Base-by-base conservation (phyloP, 2,329 filamentous ascomycete species). In the Hypomyces rosellus region DNA sequence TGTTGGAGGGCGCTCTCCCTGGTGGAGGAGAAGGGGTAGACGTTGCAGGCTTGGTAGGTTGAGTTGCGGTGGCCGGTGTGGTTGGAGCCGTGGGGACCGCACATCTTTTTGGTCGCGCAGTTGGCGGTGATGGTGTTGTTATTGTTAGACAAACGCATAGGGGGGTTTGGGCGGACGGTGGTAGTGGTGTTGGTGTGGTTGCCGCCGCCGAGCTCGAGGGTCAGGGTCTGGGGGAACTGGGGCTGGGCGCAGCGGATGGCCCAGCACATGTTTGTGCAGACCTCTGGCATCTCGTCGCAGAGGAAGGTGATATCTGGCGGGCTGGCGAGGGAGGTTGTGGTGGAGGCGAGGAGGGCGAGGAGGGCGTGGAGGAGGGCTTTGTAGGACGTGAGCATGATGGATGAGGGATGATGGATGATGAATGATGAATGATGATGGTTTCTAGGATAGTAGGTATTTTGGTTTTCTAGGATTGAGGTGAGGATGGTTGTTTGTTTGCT, bases 251-350 rank as follows among this genome's bases (percentile, higher is more conserved):
- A 59, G 38, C 56, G 57, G 37, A 54, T 45, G 43, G 58, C 58
- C 50, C 55, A 60, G 54, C 58, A 59, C 54, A 60, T 60, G 57
- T 59, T 60, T 18, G 50, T 54, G 50, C 57, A 59, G 34, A 59
- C 45, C 12, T 60, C 55, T 15, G 57, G 51, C 46, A 54, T 54
- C 38, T 48, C 49, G 47, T 54, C 42, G 50, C 57, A 58, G 22
- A 49, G 34, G 42, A 59, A 59, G 16, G 52, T 58, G 22, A 59
- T 45, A 45, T 60, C 57, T 34, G 58, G 58, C 5, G 55, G 54
- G 1, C 43, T 30, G 44, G 54, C 55, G 3, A 44, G 13, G 4
- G 39, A 34, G 18, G 36, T 5, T 9, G 37, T 20, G 20, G 5
- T 20, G 20, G 20, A 3, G 20, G 20, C n/a, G n/a, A n/a, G n/a